Percentiles rank a stretch among this genome's conserved stretches.
phyloP scores from a whole-genome alignment of 1,284 basidiomycete genomes.

The Ustilago shanxiensis region DNA sequence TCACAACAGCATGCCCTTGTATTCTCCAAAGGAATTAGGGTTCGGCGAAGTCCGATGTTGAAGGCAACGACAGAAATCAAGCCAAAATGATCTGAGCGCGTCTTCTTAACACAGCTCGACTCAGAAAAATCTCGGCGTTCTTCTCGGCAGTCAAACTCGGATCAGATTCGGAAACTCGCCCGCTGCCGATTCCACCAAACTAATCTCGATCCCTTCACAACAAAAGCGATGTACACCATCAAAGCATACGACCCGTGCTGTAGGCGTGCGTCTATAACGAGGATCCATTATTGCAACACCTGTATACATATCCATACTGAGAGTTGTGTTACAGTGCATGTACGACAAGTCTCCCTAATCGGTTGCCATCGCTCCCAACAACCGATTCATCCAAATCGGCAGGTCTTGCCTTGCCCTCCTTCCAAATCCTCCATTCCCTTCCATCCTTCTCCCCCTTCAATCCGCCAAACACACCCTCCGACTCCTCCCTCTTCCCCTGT shows the following conservation, averaged over 20 bases:
- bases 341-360: slow-evolving; percentile 29
- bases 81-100: slow-evolving; percentile 2
- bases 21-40: background rate
- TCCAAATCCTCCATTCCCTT: slow-evolving; percentile 41
- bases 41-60: slow-evolving; percentile 47
- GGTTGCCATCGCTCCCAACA: slow-evolving; percentile 21
- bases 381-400: slow-evolving; percentile 8
- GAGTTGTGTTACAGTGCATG: slow-evolving; percentile 18
- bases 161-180: slow-evolving; percentile 32
- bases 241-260: too few relatives aligned
- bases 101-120: background rate
- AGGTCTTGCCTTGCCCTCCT: slow-evolving; percentile 34
- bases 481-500: slow-evolving; percentile 31
- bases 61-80: background rate
- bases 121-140: slow-evolving; percentile 4
- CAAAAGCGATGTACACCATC: too few relatives aligned
- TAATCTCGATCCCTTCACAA: slow-evolving; percentile 3
- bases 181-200: slow-evolving; percentile 3
- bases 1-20: too few relatives aligned
- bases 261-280: too few relatives aligned
- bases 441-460: slow-evolving; percentile 29
- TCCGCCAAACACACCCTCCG: slow-evolving; percentile 37
- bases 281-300: too few relatives aligned
- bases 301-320: background rate
- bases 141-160: slow-evolving; percentile 6